A percentile compares a stretch with the other conserved stretches of the same genome.
Evolutionary conservation across 345 rosid genomes (phyloP).

Genomic region (Turritis glabra): DNA sequence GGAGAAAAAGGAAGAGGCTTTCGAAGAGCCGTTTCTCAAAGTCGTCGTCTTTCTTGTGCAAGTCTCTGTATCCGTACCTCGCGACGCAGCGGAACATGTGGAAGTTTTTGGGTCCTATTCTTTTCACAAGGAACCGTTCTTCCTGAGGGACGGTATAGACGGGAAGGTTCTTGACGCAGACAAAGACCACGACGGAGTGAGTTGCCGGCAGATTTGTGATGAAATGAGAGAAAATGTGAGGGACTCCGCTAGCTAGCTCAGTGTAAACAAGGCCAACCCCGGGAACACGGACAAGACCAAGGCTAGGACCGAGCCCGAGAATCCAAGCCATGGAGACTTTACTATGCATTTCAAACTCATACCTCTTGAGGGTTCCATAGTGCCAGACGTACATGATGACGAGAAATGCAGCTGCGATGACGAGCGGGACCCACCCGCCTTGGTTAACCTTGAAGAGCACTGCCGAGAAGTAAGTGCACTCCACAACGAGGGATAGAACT

Average conservation of each 20-base stretch:
- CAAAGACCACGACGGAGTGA: constrained; percentile 65
- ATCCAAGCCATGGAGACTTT: constrained; percentile 85
- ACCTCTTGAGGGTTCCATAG: constrained; percentile 67
- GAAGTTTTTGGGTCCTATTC: constrained; percentile 74
- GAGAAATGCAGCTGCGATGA: constrained; percentile 67
- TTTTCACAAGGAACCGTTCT: constrained; percentile 69
- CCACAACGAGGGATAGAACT: constrained; percentile 51
- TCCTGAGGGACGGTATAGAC: constrained; percentile 75
- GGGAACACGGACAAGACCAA: constrained; percentile 82
- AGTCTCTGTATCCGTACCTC: constrained; percentile 75
- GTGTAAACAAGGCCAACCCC: constrained; percentile 84
- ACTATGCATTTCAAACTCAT: constrained; percentile 78
- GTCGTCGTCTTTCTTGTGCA: constrained; percentile 76
- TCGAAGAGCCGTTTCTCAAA: constrained; percentile 72
- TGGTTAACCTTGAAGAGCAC: constrained; percentile 71
- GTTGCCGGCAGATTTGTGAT: constrained; percentile 77
- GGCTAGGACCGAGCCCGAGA: constrained; percentile 76
- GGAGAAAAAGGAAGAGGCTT: constrained; percentile 54
- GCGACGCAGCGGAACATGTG: constrained; percentile 85
- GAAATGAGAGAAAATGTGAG: constrained; percentile 83
- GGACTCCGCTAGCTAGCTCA: constrained; percentile 78
- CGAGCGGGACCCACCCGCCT: constrained; percentile 88
- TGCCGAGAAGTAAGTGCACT: constrained; percentile 71
- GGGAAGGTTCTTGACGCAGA: constrained; percentile 78
- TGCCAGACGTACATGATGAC: constrained; percentile 73